Base-by-base conservation (phyloP, 73 alveolate species). In the Durusdinium trenchii region DNA sequence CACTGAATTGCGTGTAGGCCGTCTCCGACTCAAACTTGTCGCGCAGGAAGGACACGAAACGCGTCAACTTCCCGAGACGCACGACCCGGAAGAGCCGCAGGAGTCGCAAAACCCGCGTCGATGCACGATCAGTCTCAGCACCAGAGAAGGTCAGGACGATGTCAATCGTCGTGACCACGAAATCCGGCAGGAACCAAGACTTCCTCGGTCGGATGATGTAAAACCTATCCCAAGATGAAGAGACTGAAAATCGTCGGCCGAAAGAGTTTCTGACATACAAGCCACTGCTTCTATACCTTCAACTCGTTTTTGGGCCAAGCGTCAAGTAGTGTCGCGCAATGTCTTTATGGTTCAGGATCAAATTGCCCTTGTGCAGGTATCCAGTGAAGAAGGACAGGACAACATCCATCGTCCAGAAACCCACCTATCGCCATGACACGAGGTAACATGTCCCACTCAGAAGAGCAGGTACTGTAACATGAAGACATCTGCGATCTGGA, bases 11-110 rank as follows among this genome's bases (percentile, higher is more conserved):
- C 14, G 42, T 87, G 26, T 46, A 87, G 7, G 95, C 95, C 95
- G 62, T 71, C 51, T 75, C 54, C 60, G 95, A 57, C 32, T 86
- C 95, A 40, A 86, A 86, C 62, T 50, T 52, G 60, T 86, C 95
- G n/a, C 95, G 95, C n/a, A 86, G 82, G 45, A 57, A 86, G 28
- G 64, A n/a, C 38, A 82, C 82, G 16, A 86, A 64, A 5, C 95
- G 95, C 35, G 95, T 57, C 45, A 86, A 61, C 69, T 86, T 86
- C 62, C 95, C 95, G 43, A 86, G 82, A 45, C 95, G 81, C 30
- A 86, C 95, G 30, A 86, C 95, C 9, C 95, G 95, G 82, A 86
- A 43, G 35, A 86, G 95, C 61, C 95, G 26, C 43, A 35, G 60
- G 16, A 60, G 73, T 32, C 73, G 73, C 73, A 60, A 60, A 23